These are phyloP conservation scores for Paspalum notatum DNA, from an alignment of 176 grass and related monocot genomes.

Conservation along the genomic window DNA sequence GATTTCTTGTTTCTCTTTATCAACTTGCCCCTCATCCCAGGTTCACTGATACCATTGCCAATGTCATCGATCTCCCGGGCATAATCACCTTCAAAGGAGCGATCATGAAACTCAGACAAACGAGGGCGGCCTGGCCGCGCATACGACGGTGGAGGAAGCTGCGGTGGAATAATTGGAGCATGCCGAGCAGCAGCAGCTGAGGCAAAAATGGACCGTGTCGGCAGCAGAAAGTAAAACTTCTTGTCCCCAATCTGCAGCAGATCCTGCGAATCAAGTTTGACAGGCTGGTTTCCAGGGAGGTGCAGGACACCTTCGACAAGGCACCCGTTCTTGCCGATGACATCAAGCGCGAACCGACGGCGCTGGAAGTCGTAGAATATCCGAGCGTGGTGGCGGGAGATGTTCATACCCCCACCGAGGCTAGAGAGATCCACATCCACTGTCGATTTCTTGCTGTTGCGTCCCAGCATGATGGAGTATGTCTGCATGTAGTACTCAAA, in stretches of 20 bases:
- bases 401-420: constrained; percentile 86
- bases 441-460: constrained; percentile 81
- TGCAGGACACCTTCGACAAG: constrained; percentile 83
- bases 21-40: constrained; percentile 39
- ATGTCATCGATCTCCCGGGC: constrained; percentile 51
- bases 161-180: constrained; percentile 48
- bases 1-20: constrained; percentile 52
- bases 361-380: constrained; percentile 96
- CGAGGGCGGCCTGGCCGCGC: constrained; percentile 49
- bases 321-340: constrained; percentile 93
- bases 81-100: constrained; percentile 55
- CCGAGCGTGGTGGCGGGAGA: constrained; percentile 84
- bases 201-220: constrained; percentile 73
- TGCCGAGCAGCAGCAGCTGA: constrained; percentile 55
- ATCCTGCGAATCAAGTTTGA: constrained; percentile 90
- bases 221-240: constrained; percentile 89
- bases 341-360: constrained; percentile 82
- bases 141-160: constrained; percentile 35
- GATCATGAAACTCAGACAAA: constrained; percentile 52
- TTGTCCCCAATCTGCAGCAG: constrained; percentile 96
- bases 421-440: constrained; percentile 90
- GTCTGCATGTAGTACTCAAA: constrained; percentile 99
- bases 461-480: constrained; percentile 93
- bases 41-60: constrained; percentile 50
- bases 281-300: constrained; percentile 64